These are phyloP conservation scores for Ajuga chamaepitys DNA, from an alignment of 257 asterid species.

Conservation along the genomic window DNA sequence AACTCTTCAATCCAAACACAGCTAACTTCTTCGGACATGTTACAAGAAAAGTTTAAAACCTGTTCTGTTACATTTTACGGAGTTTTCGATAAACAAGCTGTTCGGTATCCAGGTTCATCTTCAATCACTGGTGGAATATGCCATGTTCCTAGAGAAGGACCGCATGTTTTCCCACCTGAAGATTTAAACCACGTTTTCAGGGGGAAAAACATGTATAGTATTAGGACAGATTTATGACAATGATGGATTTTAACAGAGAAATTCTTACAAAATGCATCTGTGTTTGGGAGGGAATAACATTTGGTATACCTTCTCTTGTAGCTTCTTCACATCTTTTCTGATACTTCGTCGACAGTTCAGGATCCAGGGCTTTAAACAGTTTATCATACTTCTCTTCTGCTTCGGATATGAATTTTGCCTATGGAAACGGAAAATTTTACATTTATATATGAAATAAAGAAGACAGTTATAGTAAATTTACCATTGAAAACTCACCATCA, in stretches of 20 bases:
- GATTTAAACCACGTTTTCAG: background rate
- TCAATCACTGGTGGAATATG: conserved; percentile 62
- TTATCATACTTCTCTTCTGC: conserved; percentile 65
- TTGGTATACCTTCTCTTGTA: conserved; percentile 66
- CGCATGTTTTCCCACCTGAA: conserved; percentile 61
- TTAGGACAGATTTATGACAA: background rate
- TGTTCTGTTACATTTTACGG: background rate
- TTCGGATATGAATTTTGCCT: conserved; percentile 73
- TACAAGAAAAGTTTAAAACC: background rate
- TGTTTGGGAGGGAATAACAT: background rate
- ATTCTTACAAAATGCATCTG: background rate
- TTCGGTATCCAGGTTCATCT: conserved; percentile 54
- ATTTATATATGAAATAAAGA: background rate
- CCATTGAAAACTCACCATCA: conserved; percentile 54
- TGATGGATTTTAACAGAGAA: background rate
- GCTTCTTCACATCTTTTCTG: conserved; percentile 89
- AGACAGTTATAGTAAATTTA: background rate
- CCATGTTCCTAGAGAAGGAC: conserved; percentile 93
- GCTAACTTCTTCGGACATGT: no score
- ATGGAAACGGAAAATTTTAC: background rate
- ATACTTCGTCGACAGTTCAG: conserved; percentile 45
- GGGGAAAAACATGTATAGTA: background rate
- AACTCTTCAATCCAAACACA: background rate
- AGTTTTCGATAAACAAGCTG: conserved; percentile 18
- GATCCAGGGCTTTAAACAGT: conserved; percentile 46